A percentile compares a stretch with the other conserved stretches of the same genome.
Conservation (phyloP, 2,329 filamentous ascomycete species). For the Pseudogymnoascus sp. region DNA sequence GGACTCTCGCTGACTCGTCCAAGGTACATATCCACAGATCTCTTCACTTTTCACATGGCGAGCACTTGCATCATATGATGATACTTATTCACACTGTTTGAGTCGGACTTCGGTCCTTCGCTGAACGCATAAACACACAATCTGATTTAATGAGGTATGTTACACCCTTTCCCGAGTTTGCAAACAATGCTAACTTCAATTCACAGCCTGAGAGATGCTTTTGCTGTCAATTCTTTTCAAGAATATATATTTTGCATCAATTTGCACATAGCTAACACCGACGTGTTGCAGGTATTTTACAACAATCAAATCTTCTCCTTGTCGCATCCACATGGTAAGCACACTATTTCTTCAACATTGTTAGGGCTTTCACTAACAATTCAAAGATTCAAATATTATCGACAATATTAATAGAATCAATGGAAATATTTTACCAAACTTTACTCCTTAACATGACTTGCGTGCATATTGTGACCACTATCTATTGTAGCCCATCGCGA, state of each 20-base stretch:
- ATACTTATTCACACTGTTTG: constrained; percentile 39
- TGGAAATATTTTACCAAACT: background rate
- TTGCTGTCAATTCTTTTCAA: constrained; percentile 21
- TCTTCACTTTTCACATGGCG: constrained; percentile 12
- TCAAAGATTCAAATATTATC: background rate
- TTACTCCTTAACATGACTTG: background rate
- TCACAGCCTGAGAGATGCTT: constrained; percentile 28
- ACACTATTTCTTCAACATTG: background rate
- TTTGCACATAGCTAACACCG: constrained; percentile 19
- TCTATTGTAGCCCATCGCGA: background rate
- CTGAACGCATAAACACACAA: constrained; percentile 33
- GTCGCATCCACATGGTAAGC: constrained; percentile 15
- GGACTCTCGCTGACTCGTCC: constrained; percentile 8
- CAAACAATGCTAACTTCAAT: constrained; percentile 14
- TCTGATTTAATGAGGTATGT: constrained; percentile 41
- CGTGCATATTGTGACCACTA: background rate
- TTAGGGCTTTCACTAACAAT: background rate
- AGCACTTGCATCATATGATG: constrained; percentile 31
- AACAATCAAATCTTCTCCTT: background rate
- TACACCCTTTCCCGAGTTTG: background rate
- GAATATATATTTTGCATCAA: constrained; percentile 7
- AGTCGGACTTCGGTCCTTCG: constrained; percentile 27
- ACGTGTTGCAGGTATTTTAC: constrained; percentile 16
- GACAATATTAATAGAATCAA: background rate
- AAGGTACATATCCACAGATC: constrained; percentile 12